Base-by-base conservation (phyloP, 2,329 filamentous ascomycete species). In the Phymatotrichopsis omnivora region DNA sequence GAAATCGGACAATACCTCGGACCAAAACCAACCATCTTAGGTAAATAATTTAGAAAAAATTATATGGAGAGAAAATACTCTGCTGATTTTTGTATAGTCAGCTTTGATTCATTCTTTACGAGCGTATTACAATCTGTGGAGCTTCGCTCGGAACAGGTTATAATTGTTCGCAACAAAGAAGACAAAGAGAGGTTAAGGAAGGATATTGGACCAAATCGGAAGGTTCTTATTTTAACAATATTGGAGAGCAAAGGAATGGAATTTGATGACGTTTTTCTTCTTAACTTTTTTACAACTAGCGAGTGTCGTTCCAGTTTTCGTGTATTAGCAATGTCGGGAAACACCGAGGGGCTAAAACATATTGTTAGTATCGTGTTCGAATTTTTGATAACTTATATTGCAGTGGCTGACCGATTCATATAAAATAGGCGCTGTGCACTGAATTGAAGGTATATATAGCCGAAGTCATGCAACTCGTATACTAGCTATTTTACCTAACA, bases 231-330 rank as follows among this genome's bases (percentile, higher is more conserved):
- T 23, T 53, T 63, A 2, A 63, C 61, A 0, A 60, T 63, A 29
- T 47, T 62, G 2, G 55, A 63, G 33, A 60, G 59, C 29, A 63
- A 63, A 40, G 61, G 61, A 2, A 63, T 63, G 61, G 61, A 63
- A 24, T 63, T 63, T 42, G 60, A 63, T 25, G 60, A 42, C 45
- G 50, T 17, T 49, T 54, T 42, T 51, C 54, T 45, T 45, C 57
- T 32, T 42, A 60, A 41, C 49, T 54, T 37, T 30, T 61, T 41
- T n/a, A 52, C 32, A 5, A 48, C 37, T 31, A 48, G 45, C 7
- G 40, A 40, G 7, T 48, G 30, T 12, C 40, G 25, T 24, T 23
- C 7, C 14, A 27, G 34, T 4, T 48, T 34, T n/a, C 11, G 35
- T 27, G 11, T 45, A 40, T 1, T 30, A 44, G 19, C 28, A 40